These are phyloP conservation scores for Penicillium occitanis DNA, from an alignment of 2,329 filamentous ascomycete species.

Conservation along the genomic window DNA sequence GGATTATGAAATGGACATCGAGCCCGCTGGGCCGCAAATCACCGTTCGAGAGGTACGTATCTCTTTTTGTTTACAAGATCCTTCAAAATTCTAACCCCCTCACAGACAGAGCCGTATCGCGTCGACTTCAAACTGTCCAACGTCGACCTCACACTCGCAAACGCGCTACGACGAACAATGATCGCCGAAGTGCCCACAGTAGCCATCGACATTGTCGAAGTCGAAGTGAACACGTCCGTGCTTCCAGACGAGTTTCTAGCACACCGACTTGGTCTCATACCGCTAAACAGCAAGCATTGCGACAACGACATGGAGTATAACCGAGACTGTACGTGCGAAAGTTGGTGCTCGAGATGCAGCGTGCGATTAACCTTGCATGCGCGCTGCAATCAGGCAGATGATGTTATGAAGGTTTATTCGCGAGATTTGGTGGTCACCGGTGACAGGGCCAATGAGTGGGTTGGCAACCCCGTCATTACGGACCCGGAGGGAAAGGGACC, in stretches of 20 bases:
- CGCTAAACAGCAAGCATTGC: conserved; percentile 79
- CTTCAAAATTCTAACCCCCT: background rate
- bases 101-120: conserved; percentile 71
- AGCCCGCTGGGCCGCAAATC: conserved; percentile 49
- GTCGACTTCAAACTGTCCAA: conserved; percentile 91
- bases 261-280: conserved; percentile 86
- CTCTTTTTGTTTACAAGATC: background rate
- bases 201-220: conserved; percentile 90
- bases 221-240: conserved; percentile 91
- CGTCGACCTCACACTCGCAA: conserved; percentile 87
- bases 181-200: conserved; percentile 92
- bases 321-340: conserved; percentile 94
- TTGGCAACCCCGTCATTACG: conserved; percentile 78
- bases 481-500: conserved; percentile 79
- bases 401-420: conserved; percentile 92
- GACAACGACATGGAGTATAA: conserved; percentile 78
- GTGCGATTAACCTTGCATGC: conserved; percentile 82
- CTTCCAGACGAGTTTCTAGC: conserved; percentile 94
- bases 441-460: conserved; percentile 67
- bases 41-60: conserved; percentile 47
- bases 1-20: conserved; percentile 51
- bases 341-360: conserved; percentile 89
- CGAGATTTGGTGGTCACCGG: conserved; percentile 76
- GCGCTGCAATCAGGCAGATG: conserved; percentile 72
- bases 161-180: conserved; percentile 86